Evolutionary conservation across 2,329 filamentous ascomycete genomes (phyloP).

Genomic region (Lanzia echinophila): DNA sequence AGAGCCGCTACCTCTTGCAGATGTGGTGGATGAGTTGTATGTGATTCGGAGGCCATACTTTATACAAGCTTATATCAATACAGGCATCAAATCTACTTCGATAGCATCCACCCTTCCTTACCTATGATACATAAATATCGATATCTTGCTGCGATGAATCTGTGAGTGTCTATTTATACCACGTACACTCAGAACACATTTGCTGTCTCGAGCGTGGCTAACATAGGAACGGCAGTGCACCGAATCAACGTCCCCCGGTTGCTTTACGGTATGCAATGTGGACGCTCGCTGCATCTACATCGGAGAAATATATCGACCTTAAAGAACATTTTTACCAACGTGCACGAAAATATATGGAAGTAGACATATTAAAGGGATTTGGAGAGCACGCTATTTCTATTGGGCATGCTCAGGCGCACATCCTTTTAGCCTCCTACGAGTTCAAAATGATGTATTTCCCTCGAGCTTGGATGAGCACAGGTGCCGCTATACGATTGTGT

Average conservation of each 20-base stretch:
- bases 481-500: conserved; percentile 68
- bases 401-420: conserved; percentile 79
- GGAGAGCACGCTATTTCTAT: conserved; percentile 84
- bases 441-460: conserved; percentile 99
- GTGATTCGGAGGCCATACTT: conserved; percentile 23
- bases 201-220: not conserved
- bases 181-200: not conserved
- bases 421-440: conserved; percentile 74
- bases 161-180: conserved; percentile 41
- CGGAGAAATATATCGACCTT: conserved; percentile 71
- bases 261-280: conserved; percentile 92
- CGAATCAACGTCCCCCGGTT: conserved; percentile 76
- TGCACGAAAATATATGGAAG: conserved; percentile 82
- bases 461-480: conserved; percentile 87
- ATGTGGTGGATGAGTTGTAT: conserved; percentile 75
- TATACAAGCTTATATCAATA: conserved; percentile 18
- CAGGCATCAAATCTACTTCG: conserved; percentile 79
- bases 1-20: conserved; percentile 59
- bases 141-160: conserved; percentile 81
- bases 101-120: conserved; percentile 77
- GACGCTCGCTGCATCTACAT: conserved; percentile 82
- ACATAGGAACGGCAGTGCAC: conserved; percentile 45
- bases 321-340: conserved; percentile 87
- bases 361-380: conserved; percentile 85
- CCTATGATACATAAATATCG: conserved; percentile 87